Evolutionary conservation across 306 rosid genomes (phyloP), one percentile per base, ranked within the genome.

Genomic region (Hippophae gyantsensis): DNA sequence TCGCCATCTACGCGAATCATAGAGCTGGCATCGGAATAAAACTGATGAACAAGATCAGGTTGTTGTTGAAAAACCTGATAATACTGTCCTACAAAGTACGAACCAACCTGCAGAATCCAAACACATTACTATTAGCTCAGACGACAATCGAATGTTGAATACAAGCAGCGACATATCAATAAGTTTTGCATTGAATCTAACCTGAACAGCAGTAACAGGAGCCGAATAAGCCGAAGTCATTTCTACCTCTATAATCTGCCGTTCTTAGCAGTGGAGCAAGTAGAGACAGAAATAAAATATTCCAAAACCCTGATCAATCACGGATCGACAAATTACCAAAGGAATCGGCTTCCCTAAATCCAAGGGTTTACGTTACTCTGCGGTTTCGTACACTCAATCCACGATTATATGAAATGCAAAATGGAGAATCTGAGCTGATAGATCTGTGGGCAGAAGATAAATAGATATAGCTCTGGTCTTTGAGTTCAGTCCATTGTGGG

Each of bases 51-150:
- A 3, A 74, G 84, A 59, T 68, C 78, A 0, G 97, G 97, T 10
- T 89, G 82, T 59, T 80, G 87, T 52, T 86, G 86, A 67, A 89
- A 89, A 72, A 82, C 82, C 68, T 84, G 84, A 50, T 89, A 89
- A 73, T 86, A 89, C 80, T 82, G 93, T 43, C 81, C 89, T 42
- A 80, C 95, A 54, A 89, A 89, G 79, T 89, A 84, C 3, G 97
- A 86, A 23, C 97, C 97, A n/a, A 89, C 97, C 97, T 89, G 68
- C 10, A 52, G 62, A 61, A 32, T 55, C 27, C 25, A 58, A 59
- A 27, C 45, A n/a, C 7, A 57, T 10, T 60, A 46, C 6, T 23
- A 56, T 32, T 50, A 67, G 14, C 9, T 14, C 9, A 54, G 23
- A 43, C 11, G 32, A 45, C 52, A 4, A 32, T 9, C 50, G 6